Base-by-base conservation (phyloP, 2,329 filamentous ascomycete species). In the Cordyceps militaris region DNA sequence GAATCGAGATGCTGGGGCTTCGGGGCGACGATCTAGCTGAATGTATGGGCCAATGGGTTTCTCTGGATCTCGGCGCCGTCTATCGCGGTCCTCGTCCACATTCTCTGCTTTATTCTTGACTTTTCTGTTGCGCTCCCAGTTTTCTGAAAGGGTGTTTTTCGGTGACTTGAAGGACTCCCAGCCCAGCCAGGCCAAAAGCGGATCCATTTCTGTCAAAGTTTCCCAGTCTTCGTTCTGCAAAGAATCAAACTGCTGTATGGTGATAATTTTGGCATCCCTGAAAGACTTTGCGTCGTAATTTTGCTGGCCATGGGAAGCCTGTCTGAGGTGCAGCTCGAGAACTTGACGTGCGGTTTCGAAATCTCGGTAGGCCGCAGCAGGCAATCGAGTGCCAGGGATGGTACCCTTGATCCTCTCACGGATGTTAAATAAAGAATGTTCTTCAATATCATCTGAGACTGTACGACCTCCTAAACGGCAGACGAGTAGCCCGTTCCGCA, bases 381-480 rank as follows among this genome's bases (percentile, higher is more conserved):
- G n/a, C 6, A 58, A 13, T 40, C 19, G 1, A 3, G 42, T 34
- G 9, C 40, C 40, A 13, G 16, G 5, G 5, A 23, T 13, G 2
- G 13, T 21, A 2, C 47, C 46, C 26, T 48, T 49, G 3, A 61
- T 50, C 36, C 63, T 66, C 1, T 62, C 65, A 19, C 81, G 79
- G 1, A 91, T 71, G 59, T 86, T 81, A 66, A 77, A 90, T 3
- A 95, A 65, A 0, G 84, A 91, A 14, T 83, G 79, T 54, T 81
- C 75, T 60, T 83, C 83, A 62, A 95, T 85, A 0, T 79, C 77
- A 0, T 76, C 71, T 60, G 89, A 86, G 53, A 83, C 80, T 19
- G 87, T 89, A 30, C 88, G 81, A 2, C 86, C 84, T 43, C 91
- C 91, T 10, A 82, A 66, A 2, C 79, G 77, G 78, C 62, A 61